phyloP scores from a whole-genome alignment of 176 grass and related monocot genomes.

The Oryza coarctata region DNA sequence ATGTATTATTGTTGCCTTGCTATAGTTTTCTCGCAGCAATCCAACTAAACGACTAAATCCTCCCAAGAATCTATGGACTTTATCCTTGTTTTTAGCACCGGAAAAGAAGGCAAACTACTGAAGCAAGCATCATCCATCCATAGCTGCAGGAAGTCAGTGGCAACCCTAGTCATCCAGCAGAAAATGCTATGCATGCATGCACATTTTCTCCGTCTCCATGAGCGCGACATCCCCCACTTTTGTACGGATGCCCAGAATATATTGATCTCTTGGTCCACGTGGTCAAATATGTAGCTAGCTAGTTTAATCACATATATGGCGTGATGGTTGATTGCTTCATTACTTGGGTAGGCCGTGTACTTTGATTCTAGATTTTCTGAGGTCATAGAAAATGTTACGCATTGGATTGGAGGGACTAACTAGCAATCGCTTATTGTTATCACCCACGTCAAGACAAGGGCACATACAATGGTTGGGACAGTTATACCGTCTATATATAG shows the following conservation, averaged over 20 bases:
- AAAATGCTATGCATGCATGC: not conserved
- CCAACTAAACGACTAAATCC: not conserved
- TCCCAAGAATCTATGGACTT: not conserved
- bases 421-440: no score
- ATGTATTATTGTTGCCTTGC: not conserved
- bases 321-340: not conserved
- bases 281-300: not conserved
- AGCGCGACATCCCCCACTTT: not conserved
- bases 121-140: not conserved
- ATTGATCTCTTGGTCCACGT: not conserved
- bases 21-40: not conserved
- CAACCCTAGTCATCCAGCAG: not conserved
- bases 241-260: not conserved
- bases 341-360: not conserved
- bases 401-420: not conserved
- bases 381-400: not conserved
- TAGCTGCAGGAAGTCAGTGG: conserved; percentile 2
- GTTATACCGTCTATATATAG: no score
- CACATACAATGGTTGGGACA: no score
- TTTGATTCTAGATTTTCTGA: not conserved
- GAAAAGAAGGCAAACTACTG: not conserved
- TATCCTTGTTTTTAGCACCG: not conserved
- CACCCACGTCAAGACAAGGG: no score
- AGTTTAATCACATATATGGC: not conserved
- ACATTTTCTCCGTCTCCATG: not conserved